A percentile compares a stretch with the other conserved stretches of the same genome.
Conservation (phyloP, 345 rosid species). For the Isatis tinctoria region DNA sequence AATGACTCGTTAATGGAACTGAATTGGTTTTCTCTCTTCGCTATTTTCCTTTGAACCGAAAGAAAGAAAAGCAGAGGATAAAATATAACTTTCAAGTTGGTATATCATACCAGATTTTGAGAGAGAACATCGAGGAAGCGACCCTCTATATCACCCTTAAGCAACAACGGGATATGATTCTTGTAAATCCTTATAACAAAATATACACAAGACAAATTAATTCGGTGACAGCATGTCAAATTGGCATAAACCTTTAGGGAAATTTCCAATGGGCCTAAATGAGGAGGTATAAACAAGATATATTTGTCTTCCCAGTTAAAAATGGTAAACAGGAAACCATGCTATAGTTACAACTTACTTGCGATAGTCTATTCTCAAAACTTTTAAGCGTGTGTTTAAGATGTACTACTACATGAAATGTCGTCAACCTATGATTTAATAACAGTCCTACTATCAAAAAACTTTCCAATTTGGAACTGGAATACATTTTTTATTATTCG, state of each 20-base stretch:
- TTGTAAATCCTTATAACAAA: conserved; percentile 67
- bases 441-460: not conserved
- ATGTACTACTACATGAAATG: conserved; percentile 3
- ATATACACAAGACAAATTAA: not conserved
- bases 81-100: not conserved
- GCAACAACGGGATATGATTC: conserved; percentile 57
- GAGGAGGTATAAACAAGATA: not conserved
- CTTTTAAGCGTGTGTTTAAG: not conserved
- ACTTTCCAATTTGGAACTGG: not conserved
- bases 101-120: conserved; percentile 60
- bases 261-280: not conserved
- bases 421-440: not conserved
- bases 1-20: not conserved
- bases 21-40: not conserved
- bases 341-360: not conserved
- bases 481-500: not conserved
- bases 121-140: conserved; percentile 47
- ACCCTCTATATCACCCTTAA: conserved; percentile 45
- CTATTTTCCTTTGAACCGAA: not conserved
- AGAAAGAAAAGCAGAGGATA: not conserved
- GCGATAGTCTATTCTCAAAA: conserved; percentile 4
- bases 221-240: not conserved
- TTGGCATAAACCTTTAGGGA: not conserved
- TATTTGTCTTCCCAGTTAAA: not conserved
- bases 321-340: not conserved